Evolutionary conservation across 2,329 filamentous ascomycete genomes (phyloP), one percentile per base, ranked within the genome.

Genomic region (Raffaelea deltoideospora): DNA sequence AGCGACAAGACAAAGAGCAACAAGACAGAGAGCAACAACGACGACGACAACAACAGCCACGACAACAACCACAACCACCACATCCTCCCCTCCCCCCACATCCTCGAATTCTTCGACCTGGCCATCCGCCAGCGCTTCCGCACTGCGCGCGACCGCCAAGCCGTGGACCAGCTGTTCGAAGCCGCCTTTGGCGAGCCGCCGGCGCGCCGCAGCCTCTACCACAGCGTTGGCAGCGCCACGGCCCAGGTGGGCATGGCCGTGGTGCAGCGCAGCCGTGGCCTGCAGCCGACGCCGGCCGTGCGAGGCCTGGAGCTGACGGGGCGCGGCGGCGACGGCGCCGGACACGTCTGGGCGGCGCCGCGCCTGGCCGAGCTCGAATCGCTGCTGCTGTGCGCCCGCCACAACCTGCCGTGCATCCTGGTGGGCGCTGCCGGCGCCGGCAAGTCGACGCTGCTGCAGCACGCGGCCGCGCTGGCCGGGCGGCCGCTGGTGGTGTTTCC

Each of bases 91-190:
- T 13, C 23, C 34, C 26, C 14, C 26, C 26, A 5, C 11, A 15
- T 30, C n/a, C n/a, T 72, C 34, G 80, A 93, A 51, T 93, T 92
- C 54, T 64, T 93, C 14, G 72, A 85, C 42, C 69, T 90, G 14
- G 68, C 94, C 33, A 83, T 96, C 43, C 69, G 74, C n/a, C 85
- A 93, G 47, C 77, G 90, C 34, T 96, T 98, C 56, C 76, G 92
- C 39, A 77, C 71, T 2, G 54, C 68, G 6, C 63, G 61, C 24
- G 90, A 98, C 52, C 72, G 79, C 40, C 51, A 60, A 5, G 61
- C 75, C 38, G 69, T 93, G 3, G 63, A 71, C 33, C 63, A 64
- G 19, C 58, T 94, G 1, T 93, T 87, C 44, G 52, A 64, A 6
- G 54, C 65, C n/a, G 58, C 76, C 1, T 86, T 90, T 47, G 68